Evolutionary conservation across 2,329 filamentous ascomycete genomes (phyloP).

Genomic region (Domatiomyces catenatus): DNA sequence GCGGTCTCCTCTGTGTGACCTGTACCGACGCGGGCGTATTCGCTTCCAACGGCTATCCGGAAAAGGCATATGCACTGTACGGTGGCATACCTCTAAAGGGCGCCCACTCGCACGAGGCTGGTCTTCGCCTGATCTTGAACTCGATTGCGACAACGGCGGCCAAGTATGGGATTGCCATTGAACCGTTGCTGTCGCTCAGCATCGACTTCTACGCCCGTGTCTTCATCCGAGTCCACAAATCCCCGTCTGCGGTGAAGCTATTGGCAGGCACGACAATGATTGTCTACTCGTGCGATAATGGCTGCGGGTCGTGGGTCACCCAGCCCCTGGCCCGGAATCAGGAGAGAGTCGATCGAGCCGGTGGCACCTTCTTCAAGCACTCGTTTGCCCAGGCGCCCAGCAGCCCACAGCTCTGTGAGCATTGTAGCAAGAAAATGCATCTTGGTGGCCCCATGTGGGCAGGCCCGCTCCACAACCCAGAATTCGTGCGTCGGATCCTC

Average conservation of each 20-base stretch:
- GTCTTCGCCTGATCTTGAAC: slow-evolving; percentile 72
- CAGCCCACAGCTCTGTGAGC: slow-evolving; percentile 51
- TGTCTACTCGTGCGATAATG: slow-evolving; percentile 76
- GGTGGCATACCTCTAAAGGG: slow-evolving; percentile 80
- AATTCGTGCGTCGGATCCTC: slow-evolving; percentile 68
- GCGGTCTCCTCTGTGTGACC: slow-evolving; percentile 82
- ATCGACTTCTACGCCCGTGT: slow-evolving; percentile 91
- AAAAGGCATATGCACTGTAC: slow-evolving; percentile 89
- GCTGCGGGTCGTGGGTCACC: slow-evolving; percentile 81
- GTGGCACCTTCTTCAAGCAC: slow-evolving; percentile 61
- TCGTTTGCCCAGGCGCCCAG: slow-evolving; percentile 56
- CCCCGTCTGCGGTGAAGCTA: slow-evolving; percentile 77
- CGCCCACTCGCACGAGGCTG: slow-evolving; percentile 72
- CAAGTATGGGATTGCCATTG: slow-evolving; percentile 72
- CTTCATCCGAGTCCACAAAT: slow-evolving; percentile 68
- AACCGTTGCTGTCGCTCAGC: slow-evolving; percentile 79
- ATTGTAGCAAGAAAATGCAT: slow-evolving; percentile 78
- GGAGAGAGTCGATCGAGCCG: slow-evolving; percentile 52
- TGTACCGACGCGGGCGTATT: slow-evolving; percentile 94
- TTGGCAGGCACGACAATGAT: slow-evolving; percentile 83
- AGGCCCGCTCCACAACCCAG: slow-evolving; percentile 68
- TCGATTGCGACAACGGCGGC: slow-evolving; percentile 65
- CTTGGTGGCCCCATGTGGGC: slow-evolving; percentile 89
- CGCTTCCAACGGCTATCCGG: slow-evolving; percentile 82
- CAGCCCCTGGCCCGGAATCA: slow-evolving; percentile 63